A percentile compares a stretch with the other conserved stretches of the same genome.
These are phyloP conservation scores for Omphalea diandra DNA, from an alignment of 441 rosid species.

Conservation along the genomic window DNA sequence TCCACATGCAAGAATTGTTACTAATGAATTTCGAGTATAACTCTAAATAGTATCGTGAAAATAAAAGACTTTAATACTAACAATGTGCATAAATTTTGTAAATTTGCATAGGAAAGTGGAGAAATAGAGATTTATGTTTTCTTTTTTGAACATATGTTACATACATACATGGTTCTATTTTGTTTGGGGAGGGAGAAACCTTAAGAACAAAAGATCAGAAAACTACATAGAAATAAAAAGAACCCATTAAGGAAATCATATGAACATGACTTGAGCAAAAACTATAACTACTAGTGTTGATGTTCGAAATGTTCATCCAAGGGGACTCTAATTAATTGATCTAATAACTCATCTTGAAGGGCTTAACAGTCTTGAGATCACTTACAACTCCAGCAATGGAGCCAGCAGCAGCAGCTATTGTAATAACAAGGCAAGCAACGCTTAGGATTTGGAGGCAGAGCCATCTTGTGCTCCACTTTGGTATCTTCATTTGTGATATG, in stretches of 20 bases:
- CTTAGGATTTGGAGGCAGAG: conserved; percentile 62
- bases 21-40: too few relatives aligned
- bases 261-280: conserved; percentile 22
- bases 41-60: neutral
- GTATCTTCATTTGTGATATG: conserved; percentile 57
- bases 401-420: conserved; percentile 69
- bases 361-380: conserved; percentile 63
- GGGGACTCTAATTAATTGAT: neutral
- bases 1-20: too few relatives aligned
- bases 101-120: conserved; percentile 24
- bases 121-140: neutral
- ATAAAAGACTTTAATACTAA: too few relatives aligned
- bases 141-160: neutral
- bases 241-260: conserved; percentile 12
- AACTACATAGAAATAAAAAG: conserved; percentile 8
- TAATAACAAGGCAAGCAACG: conserved; percentile 52
- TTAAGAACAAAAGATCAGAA: neutral
- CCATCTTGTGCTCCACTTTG: conserved; percentile 76
- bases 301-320: conserved; percentile 8
- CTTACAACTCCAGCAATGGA: conserved; percentile 63
- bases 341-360: conserved; percentile 49
- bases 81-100: conserved; percentile 7
- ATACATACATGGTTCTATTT: conserved; percentile 21
- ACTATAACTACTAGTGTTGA: conserved; percentile 13
- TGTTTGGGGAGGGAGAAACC: neutral